Base-by-base conservation (phyloP, 495 filamentous ascomycete species). In the Chlorociboria aeruginascens region DNA sequence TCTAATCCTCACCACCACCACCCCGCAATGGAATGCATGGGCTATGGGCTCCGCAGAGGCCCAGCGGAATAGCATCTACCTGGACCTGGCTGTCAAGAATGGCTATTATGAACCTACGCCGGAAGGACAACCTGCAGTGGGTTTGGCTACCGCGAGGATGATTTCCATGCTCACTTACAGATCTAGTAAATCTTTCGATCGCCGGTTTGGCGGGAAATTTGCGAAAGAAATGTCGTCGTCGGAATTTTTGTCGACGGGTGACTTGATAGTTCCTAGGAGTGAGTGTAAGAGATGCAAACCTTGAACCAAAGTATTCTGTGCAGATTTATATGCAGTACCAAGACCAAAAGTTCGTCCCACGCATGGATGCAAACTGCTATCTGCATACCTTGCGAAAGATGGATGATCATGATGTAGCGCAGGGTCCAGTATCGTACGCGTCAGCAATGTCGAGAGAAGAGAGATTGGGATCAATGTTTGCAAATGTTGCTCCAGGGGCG, bases 111-210 rank as follows among this genome's bases (percentile, higher is more conserved):
- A 57, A 11, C 56, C 61, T 7, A 28, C 20, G 11, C 64, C 64
- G 0, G 17, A 8, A 7, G 30, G 8, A 1, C 40, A 42, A 30
- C 65, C 65, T 8, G 54, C 51, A 0, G 44, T 46, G 1, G 65
- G 65, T 6, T 49, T 67, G 11, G 58, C 57, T 11, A 59, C 63
- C 0, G 65, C 65, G 3, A 54, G 65, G 25, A 67, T 64, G 65
- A 60, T 65, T 2, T 63, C 65, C n/a, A 64, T 65, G 60, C 60
- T 67, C 12, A 66, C 65, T 1, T 67, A 67, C 38, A 62, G 64
- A 3, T 65, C 64, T 16, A 58, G 48, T 32, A 47, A 50, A 17
- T 63, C 61, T 10, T 65, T 67, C 48, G 61, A 65, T 44, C 25
- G 39, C 9, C 50, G 63, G 0, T 67, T 67, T 49, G 58, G 64